These are phyloP conservation scores for Jaltomata sinuosa DNA, from an alignment of 257 asterid genomes.

Conservation along the genomic window DNA sequence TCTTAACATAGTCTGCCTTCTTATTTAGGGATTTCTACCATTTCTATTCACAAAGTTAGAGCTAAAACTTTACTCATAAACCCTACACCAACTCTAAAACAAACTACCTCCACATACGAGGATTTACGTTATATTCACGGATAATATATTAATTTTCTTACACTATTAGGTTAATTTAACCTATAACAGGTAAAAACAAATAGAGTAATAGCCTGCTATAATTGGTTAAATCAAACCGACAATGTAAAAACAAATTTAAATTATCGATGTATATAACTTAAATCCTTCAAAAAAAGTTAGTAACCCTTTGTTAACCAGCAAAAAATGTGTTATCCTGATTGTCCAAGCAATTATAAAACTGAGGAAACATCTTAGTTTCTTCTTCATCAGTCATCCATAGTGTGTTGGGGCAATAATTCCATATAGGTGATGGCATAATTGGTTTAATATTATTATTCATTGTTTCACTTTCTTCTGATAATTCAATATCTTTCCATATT, in stretches of 20 bases:
- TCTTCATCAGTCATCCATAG: constrained; percentile 30
- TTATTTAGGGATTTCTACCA: neutral
- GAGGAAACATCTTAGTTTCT: neutral
- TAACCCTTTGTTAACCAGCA: neutral
- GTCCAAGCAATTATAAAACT: neutral
- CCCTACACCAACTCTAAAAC: neutral
- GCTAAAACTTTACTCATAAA: neutral
- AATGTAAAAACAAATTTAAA: neutral
- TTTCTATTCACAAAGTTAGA: neutral
- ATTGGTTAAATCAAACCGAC: neutral
- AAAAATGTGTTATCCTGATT: neutral
- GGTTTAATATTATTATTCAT: constrained; percentile 9
- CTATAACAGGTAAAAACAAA: neutral
- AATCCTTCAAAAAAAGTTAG: neutral
- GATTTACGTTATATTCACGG: neutral
- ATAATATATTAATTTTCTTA: neutral
- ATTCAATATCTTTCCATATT: constrained; percentile 74
- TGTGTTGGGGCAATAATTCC: constrained; percentile 45
- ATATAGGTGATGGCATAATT: constrained; percentile 20
- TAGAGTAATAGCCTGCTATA: neutral
- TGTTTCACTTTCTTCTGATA: constrained; percentile 25
- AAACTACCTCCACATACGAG: neutral
- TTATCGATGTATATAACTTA: neutral
- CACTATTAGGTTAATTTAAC: neutral
- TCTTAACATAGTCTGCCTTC: neutral